phyloP scores from a whole-genome alignment of 345 rosid species.

The Populus nigra region DNA sequence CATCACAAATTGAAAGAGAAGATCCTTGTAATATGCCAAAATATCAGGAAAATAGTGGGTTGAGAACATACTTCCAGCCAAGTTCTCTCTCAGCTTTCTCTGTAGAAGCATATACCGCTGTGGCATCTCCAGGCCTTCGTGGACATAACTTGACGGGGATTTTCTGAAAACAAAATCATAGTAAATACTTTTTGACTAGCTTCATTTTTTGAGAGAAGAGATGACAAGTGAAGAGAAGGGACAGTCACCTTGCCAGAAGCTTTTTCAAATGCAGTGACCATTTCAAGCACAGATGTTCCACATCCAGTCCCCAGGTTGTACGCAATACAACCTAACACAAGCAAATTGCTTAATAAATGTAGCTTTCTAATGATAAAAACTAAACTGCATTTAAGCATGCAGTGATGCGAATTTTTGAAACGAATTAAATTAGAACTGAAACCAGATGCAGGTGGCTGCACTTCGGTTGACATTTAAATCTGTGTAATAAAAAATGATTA shows the following conservation, averaged over 20 bases:
- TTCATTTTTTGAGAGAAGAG: neutral
- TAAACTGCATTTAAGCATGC: no score
- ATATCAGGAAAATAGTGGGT: slow-evolving; percentile 5
- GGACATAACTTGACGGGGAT: slow-evolving; percentile 76
- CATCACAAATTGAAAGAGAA: neutral
- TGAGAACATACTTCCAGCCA: slow-evolving; percentile 73
- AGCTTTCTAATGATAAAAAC: no score
- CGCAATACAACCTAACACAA: slow-evolving; percentile 65
- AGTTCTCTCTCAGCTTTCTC: slow-evolving; percentile 79
- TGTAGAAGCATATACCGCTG: slow-evolving; percentile 77
- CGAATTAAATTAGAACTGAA: neutral
- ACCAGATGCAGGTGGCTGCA: neutral
- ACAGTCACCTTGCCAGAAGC: slow-evolving; percentile 77
- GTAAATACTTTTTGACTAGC: neutral
- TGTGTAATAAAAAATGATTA: slow-evolving; percentile 13
- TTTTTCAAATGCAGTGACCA: slow-evolving; percentile 91
- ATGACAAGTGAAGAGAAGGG: neutral
- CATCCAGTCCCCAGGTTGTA: slow-evolving; percentile 87
- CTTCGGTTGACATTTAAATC: neutral
- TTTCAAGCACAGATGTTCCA: slow-evolving; percentile 88
- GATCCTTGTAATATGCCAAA: neutral
- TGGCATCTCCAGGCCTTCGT: slow-evolving; percentile 91
- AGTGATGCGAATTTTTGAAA: neutral
- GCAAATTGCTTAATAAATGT: neutral
- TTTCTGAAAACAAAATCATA: slow-evolving; percentile 50